Evolutionary conservation across 805 yeast genomes (phyloP), one percentile per base, ranked within the genome.

Genomic region (Candida silvicultrix): DNA sequence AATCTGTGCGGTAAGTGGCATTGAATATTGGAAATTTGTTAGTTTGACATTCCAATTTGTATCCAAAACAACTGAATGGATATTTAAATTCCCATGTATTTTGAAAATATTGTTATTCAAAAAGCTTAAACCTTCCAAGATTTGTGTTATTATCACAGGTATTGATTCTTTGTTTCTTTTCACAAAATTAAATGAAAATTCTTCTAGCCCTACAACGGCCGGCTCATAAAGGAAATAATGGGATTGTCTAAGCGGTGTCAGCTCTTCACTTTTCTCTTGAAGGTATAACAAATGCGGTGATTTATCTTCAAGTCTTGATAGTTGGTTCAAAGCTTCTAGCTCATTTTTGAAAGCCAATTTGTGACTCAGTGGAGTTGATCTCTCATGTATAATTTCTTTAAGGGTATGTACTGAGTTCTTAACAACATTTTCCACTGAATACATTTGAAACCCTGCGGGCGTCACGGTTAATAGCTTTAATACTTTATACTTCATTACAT

Each of bases 81-180:
- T 20, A 14, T 41, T 43, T n/a, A 52, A n/a, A 31, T 49, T 48
- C 7, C 55, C 55, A 43, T 52, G 55, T 8, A 49, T 41, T 31
- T 41, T 46, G 6, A 29, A 15, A 4, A 28, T 14, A 5, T 29
- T 16, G 5, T 22, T 41, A 14, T 28, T 36, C 22, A 51, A 20
- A 12, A 35, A 46, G 2, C 20, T n/a, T 25, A 51, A 38, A 5
- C 49, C 54, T 4, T 45, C n/a, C 4, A 51, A 34, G 4, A 41
- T 32, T 16, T 45, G 48, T 2, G 31, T 18, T 8, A 40, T 21
- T 11, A 45, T 20, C 2, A 34, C n/a, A 7, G 40, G 34, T 5
- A 38, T 40, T 5, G 35, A 29, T 7, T 35, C 38, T 12, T 28
- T 38, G 15, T 29, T 34, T 1, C 28, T 6, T 5, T 18, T 37